Percentiles rank a stretch among this genome's conserved stretches.
phyloP scores from a whole-genome alignment of 2,329 filamentous ascomycete genomes.

The Raffaelea ambrosiae region DNA sequence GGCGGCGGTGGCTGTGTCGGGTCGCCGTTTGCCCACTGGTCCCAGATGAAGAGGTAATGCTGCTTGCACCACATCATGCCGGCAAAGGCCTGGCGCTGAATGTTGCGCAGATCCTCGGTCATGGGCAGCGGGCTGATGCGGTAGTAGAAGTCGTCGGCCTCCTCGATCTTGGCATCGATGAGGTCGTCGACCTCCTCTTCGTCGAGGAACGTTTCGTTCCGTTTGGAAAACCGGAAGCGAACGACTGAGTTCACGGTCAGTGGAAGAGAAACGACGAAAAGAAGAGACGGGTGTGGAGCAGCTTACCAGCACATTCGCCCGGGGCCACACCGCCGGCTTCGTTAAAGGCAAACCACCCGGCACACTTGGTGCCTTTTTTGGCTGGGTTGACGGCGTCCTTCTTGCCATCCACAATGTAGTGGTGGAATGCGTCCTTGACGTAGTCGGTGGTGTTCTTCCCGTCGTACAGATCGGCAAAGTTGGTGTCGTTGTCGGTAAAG shows the following conservation, averaged over 20 bases:
- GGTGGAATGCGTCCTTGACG: conserved; percentile 93
- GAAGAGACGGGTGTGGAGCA: conserved; percentile 59
- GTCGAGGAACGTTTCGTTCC: conserved; percentile 70
- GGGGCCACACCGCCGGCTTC: conserved; percentile 80
- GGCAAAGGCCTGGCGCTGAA: conserved; percentile 87
- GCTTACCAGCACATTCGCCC: conserved; percentile 86
- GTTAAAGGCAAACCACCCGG: conserved; percentile 87
- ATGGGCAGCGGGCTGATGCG: conserved; percentile 88
- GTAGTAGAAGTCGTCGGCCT: conserved; percentile 95
- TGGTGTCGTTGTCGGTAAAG: conserved; percentile 95
- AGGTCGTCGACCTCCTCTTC: conserved; percentile 90
- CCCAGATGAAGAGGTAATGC: conserved; percentile 94
- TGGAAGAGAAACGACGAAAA: conserved; percentile 27
- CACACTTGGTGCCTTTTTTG: conserved; percentile 75
- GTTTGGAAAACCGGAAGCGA: conserved; percentile 77
- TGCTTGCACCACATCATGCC: conserved; percentile 99
- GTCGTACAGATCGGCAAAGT: conserved; percentile 67
- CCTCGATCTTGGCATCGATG: conserved; percentile 75
- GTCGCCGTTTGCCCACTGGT: conserved; percentile 95
- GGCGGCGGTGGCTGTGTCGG: conserved; percentile 82
- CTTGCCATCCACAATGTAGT: conserved; percentile 74
- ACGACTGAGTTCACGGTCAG: conserved; percentile 57
- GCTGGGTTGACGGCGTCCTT: conserved; percentile 75
- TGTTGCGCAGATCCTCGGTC: conserved; percentile 86
- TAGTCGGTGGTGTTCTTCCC: conserved; percentile 73